A percentile compares a stretch with the other conserved stretches of the same genome.
These are phyloP conservation scores for Phytophthora multivora DNA, from an alignment of 352 stramenopile genomes.

Conservation along the genomic window DNA sequence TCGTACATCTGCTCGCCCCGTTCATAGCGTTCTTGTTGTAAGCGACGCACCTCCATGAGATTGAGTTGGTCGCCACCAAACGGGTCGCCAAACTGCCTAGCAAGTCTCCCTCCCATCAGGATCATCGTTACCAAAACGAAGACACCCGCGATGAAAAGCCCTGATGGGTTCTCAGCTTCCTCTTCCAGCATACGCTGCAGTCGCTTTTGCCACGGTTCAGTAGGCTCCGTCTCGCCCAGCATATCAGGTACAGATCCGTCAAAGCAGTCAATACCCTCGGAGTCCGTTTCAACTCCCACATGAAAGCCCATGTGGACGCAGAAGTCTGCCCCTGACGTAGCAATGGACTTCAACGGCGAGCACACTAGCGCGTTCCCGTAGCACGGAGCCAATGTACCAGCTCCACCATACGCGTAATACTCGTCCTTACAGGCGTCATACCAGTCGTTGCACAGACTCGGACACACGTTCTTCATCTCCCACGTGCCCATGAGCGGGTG, in stretches of 20 bases:
- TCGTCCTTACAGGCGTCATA: constrained; percentile 71
- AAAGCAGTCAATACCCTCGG: constrained; percentile 81
- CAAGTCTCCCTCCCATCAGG: constrained; percentile 51
- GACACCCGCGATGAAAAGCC: constrained; percentile 62
- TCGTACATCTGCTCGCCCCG: constrained; percentile 43
- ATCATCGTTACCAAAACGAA: constrained; percentile 64
- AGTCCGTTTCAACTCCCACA: constrained; percentile 64
- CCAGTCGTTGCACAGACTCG: constrained; percentile 78
- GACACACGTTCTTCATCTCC: constrained; percentile 77
- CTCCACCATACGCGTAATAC: constrained; percentile 71
- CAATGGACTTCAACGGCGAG: constrained; percentile 70
- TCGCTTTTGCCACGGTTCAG: constrained; percentile 58
- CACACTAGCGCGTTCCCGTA: constrained; percentile 86
- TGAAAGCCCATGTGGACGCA: constrained; percentile 84
- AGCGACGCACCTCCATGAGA: constrained; percentile 67
- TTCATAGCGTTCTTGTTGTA: constrained; percentile 79
- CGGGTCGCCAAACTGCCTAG: constrained; percentile 50
- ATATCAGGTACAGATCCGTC: constrained; percentile 74
- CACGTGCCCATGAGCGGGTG: constrained; percentile 80
- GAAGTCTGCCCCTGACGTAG: constrained; percentile 58
- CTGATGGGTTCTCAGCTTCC: constrained; percentile 72
- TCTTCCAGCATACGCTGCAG: constrained; percentile 66
- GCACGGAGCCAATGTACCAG: constrained; percentile 68
- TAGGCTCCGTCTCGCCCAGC: constrained; percentile 57
- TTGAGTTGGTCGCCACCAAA: constrained; percentile 60